These are phyloP conservation scores for Ophiostoma triangulosporum DNA, from an alignment of 2,329 filamentous ascomycete genomes.

Conservation along the genomic window DNA sequence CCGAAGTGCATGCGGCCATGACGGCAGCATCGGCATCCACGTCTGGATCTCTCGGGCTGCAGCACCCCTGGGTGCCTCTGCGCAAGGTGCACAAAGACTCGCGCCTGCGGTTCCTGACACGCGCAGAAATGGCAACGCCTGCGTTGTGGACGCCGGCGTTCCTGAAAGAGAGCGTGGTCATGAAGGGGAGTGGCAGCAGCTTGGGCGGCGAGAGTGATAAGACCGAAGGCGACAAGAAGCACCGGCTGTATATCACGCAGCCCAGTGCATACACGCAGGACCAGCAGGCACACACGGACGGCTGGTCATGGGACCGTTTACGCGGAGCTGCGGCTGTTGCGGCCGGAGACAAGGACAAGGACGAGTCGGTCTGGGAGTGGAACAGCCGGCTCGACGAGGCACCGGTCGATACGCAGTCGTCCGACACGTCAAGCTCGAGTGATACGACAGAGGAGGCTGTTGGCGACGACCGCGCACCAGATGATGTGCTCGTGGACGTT, in stretches of 20 bases:
- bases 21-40: not conserved
- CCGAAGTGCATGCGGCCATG: constrained; percentile 18
- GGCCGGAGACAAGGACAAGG: not conserved
- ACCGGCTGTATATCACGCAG: constrained; percentile 63
- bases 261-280: constrained; percentile 62
- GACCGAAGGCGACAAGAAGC: constrained; percentile 16
- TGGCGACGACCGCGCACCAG: not conserved
- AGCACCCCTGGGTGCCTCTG: constrained; percentile 59
- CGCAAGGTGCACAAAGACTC: constrained; percentile 65
- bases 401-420: not conserved
- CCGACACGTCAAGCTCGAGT: constrained; percentile 29
- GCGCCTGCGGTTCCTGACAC: constrained; percentile 54
- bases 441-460: not conserved
- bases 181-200: constrained; percentile 46
- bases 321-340: constrained; percentile 29
- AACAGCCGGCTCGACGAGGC: constrained; percentile 48
- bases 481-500: not conserved
- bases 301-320: constrained; percentile 60
- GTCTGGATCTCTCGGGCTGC: constrained; percentile 49
- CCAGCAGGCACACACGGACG: constrained; percentile 33
- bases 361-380: constrained; percentile 42
- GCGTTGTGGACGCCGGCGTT: constrained; percentile 60
- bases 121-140: constrained; percentile 59
- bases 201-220: not conserved
- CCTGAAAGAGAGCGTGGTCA: constrained; percentile 55